Conservation (phyloP, 805 yeast species). For the Saturnispora galanensis region DNA sequence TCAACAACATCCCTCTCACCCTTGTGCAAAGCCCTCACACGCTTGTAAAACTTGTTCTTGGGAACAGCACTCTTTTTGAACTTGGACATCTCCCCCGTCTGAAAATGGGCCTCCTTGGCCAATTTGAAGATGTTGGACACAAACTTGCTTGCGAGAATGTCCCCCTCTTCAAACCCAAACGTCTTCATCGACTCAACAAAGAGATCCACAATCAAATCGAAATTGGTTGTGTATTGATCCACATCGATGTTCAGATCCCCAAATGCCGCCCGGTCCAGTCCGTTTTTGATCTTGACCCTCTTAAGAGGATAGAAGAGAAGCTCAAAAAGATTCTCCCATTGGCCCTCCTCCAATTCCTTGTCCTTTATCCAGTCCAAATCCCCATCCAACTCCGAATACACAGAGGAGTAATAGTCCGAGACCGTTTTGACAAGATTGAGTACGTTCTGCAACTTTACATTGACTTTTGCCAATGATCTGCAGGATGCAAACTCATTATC, state of each 20-base stretch:
- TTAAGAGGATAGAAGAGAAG: conserved; percentile 22
- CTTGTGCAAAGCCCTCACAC: neutral
- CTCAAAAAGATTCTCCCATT: conserved; percentile 30
- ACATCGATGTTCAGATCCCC: conserved; percentile 13
- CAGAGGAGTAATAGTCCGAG: conserved; percentile 31
- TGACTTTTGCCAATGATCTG: conserved; percentile 44
- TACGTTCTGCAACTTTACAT: conserved; percentile 35
- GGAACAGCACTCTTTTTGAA: neutral
- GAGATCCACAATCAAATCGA: conserved; percentile 20
- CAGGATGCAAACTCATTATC: conserved; percentile 68
- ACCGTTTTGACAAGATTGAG: conserved; percentile 34
- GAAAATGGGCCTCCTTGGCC: conserved; percentile 18
- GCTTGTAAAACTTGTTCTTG: conserved; percentile 10
- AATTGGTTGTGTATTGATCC: conserved; percentile 15
- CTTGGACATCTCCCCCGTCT: conserved; percentile 8
- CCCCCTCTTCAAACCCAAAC: conserved; percentile 18
- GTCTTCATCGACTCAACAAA: conserved; percentile 9
- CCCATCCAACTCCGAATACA: conserved; percentile 28
- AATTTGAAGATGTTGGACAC: conserved; percentile 17
- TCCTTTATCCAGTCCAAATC: conserved; percentile 23
- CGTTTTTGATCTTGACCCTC: conserved; percentile 17
- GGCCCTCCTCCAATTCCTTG: conserved; percentile 33
- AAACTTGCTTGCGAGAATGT: conserved; percentile 16
- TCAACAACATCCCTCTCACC: conserved; percentile 11
- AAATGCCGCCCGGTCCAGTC: conserved; percentile 13